Evolutionary conservation across 768 basidiomycete genomes (phyloP).

Genomic region (Amyloporia xantha): DNA sequence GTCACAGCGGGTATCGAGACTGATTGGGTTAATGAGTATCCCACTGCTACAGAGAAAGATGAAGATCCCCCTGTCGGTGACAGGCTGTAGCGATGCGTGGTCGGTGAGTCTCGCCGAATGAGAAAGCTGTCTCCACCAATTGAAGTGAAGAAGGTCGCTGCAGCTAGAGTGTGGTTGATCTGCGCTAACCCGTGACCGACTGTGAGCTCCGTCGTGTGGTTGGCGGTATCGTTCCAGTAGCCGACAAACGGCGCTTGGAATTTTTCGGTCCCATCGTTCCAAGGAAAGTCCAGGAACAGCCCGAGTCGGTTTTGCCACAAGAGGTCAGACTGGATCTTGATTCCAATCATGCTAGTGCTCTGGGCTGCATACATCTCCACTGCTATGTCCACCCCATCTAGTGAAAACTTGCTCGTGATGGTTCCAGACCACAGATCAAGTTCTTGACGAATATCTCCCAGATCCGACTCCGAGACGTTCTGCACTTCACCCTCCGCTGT

Average conservation of each 20-base stretch:
- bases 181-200: constrained; percentile 14
- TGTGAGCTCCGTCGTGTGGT: constrained; percentile 40
- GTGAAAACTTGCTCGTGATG: constrained; percentile 39
- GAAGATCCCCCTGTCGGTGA: constrained; percentile 21
- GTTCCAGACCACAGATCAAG: constrained; percentile 53
- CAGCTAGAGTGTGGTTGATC: constrained; percentile 35
- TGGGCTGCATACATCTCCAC: constrained; percentile 38
- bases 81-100: constrained; percentile 42
- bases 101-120: constrained; percentile 37
- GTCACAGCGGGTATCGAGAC: constrained; percentile 17
- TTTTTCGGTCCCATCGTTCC: constrained; percentile 50
- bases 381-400: constrained; percentile 27
- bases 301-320: constrained; percentile 34
- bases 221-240: constrained; percentile 37
- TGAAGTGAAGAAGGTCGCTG: constrained; percentile 38
- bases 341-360: constrained; percentile 32
- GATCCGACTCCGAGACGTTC: constrained; percentile 33
- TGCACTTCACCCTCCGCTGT: constrained; percentile 20
- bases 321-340: constrained; percentile 35
- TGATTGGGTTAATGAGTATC: constrained; percentile 23
- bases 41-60: constrained; percentile 32
- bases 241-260: constrained; percentile 57
- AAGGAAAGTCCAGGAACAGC: constrained; percentile 52
- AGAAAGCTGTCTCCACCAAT: constrained; percentile 31
- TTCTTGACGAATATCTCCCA: constrained; percentile 31